Evolutionary conservation across 768 basidiomycete genomes (phyloP).

Genomic region (Auriscalpium orientale): DNA sequence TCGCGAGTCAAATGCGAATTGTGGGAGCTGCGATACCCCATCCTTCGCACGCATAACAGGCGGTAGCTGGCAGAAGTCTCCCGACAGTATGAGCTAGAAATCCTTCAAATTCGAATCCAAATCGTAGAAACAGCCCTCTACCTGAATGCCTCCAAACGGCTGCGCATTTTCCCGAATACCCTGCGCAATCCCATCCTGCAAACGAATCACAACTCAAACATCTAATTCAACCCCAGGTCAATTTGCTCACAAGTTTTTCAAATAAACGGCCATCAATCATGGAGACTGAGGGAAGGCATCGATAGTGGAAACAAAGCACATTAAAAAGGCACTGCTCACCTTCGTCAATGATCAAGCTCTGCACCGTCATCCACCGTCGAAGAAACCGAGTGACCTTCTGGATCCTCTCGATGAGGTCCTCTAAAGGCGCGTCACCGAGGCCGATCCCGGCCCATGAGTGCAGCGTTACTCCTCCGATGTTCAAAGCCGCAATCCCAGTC

Average conservation of each 20-base stretch:
- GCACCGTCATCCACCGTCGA: slow-evolving; percentile 44
- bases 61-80: slow-evolving; percentile 89
- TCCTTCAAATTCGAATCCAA: slow-evolving; percentile 1
- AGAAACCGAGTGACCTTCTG: slow-evolving; percentile 36
- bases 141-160: slow-evolving; percentile 88
- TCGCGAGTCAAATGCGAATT: slow-evolving; percentile 75
- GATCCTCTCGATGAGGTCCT: slow-evolving; percentile 47
- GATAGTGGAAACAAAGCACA: background rate
- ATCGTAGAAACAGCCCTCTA: slow-evolving; percentile 18
- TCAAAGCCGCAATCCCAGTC: slow-evolving; percentile 73
- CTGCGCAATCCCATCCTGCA: slow-evolving; percentile 56
- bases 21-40: slow-evolving; percentile 39
- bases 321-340: slow-evolving; percentile 35
- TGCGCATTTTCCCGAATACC: slow-evolving; percentile 38
- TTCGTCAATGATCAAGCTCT: slow-evolving; percentile 79
- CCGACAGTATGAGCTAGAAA: slow-evolving; percentile 68
- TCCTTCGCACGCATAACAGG: slow-evolving; percentile 55
- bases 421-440: slow-evolving; percentile 51
- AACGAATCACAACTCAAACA: background rate
- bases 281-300: slow-evolving; percentile 47
- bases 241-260: slow-evolving; percentile 60
- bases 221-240: background rate
- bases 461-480: slow-evolving; percentile 75
- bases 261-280: slow-evolving; percentile 81
- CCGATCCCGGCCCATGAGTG: slow-evolving; percentile 83